phyloP scores from a whole-genome alignment of 345 rosid species.

The Gossypium mustelinum region DNA sequence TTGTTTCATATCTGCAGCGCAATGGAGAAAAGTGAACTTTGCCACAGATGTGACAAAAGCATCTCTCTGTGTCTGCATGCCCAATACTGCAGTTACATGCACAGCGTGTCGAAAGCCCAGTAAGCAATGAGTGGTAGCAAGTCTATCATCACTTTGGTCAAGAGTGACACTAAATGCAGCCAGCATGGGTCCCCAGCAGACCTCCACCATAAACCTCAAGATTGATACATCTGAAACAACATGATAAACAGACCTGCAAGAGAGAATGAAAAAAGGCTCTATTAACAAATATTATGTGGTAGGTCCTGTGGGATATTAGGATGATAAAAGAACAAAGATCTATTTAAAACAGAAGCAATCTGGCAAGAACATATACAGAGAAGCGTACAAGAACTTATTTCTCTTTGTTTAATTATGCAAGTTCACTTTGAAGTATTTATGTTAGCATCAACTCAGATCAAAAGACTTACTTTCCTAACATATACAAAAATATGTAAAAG shows the following conservation, averaged over 20 bases:
- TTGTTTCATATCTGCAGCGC: conserved; percentile 96
- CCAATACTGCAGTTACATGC: conserved; percentile 92
- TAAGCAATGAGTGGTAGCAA: conserved; percentile 85
- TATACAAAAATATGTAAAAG: not conserved
- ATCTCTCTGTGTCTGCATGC: conserved; percentile 98
- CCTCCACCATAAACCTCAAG: conserved; percentile 96
- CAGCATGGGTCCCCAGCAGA: conserved; percentile 96
- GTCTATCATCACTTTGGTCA: conserved; percentile 89
- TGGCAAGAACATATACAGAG: not conserved
- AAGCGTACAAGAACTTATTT: not conserved
- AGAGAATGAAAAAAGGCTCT: not conserved
- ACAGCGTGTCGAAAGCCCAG: conserved; percentile 80
- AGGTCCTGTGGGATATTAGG: not conserved
- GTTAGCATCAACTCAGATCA: not conserved
- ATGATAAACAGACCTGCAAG: conserved; percentile 77
- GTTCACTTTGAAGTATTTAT: not conserved
- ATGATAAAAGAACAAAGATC: not conserved
- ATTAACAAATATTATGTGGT: not conserved
- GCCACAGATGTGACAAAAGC: conserved; percentile 96
- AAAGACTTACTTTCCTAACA: not conserved
- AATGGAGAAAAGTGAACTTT: conserved; percentile 89
- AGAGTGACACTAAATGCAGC: conserved; percentile 96
- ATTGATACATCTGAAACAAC: conserved; percentile 73
- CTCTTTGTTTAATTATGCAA: not conserved
- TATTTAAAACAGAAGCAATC: not conserved